Conservation (phyloP, 1,284 basidiomycete species). For the Apiotrichum domesticum region DNA sequence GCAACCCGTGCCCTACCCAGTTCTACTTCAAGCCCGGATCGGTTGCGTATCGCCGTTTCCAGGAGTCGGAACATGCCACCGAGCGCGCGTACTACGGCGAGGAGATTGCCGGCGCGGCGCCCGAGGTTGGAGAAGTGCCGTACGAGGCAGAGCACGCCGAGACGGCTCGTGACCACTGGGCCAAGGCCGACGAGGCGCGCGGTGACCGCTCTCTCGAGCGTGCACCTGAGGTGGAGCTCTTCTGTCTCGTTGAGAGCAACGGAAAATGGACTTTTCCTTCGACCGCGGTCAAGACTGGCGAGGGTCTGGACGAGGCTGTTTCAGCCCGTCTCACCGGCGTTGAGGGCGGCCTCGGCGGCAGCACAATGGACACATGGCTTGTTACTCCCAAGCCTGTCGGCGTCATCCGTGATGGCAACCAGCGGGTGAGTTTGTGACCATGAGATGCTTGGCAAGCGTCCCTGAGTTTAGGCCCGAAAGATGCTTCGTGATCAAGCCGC, state of each 20-base stretch:
- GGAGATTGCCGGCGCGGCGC: constrained; percentile 51
- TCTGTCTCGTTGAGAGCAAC: constrained; percentile 64
- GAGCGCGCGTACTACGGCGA: constrained; percentile 66
- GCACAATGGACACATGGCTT: constrained; percentile 44
- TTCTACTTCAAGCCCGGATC: constrained; percentile 96
- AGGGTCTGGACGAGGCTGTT: constrained; percentile 40
- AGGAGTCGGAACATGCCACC: constrained; percentile 61
- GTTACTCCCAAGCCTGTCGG: constrained; percentile 46
- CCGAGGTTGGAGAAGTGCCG: constrained; percentile 57
- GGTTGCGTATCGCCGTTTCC: constrained; percentile 74
- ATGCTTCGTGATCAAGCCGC: not conserved
- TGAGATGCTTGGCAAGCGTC: too few species aligned
- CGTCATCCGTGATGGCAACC: constrained; percentile 25
- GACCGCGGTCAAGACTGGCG: constrained; percentile 24
- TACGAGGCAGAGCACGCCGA: constrained; percentile 45
- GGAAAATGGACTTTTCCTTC: constrained; percentile 69
- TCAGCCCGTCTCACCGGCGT: constrained; percentile 27
- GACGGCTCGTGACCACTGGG: constrained; percentile 30
- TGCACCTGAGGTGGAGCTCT: constrained; percentile 75
- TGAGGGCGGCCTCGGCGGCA: constrained; percentile 32
- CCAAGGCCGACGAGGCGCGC: constrained; percentile 31
- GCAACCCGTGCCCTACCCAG: constrained; percentile 79
- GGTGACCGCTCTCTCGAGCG: constrained; percentile 72
- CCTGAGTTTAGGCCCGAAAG: too few species aligned
- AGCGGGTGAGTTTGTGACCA: constrained; percentile 27